Conservation (phyloP, 805 yeast genomes). For the Candida lessepsii region DNA sequence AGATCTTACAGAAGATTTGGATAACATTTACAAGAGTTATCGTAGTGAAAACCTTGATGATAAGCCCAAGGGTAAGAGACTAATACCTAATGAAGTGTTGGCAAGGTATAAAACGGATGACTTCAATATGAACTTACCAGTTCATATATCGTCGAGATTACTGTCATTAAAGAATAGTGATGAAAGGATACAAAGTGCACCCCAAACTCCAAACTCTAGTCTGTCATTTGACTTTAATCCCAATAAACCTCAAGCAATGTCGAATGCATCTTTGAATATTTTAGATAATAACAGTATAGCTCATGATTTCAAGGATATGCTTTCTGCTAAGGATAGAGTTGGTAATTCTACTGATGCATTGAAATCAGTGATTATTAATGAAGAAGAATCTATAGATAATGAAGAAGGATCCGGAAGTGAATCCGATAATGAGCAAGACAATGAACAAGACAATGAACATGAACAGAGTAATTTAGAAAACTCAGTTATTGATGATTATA, state of each 20-base stretch:
- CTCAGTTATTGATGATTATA: constrained; percentile 11
- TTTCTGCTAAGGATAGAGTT: constrained; percentile 11
- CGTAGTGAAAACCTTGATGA: neutral
- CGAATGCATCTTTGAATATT: constrained; percentile 38
- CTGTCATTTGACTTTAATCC: constrained; percentile 33
- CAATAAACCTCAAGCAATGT: constrained; percentile 23
- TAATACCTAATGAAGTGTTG: constrained; percentile 12
- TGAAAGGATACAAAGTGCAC: constrained; percentile 23
- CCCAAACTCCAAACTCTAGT: constrained; percentile 30
- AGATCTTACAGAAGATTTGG: constrained; percentile 22
- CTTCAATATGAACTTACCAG: constrained; percentile 11
- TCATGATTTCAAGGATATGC: constrained; percentile 19
- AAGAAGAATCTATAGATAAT: no score
- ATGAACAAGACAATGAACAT: no score
- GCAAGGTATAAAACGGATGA: constrained; percentile 4
- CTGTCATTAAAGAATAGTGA: constrained; percentile 20
- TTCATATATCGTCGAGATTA: constrained; percentile 26
- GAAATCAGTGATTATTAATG: constrained; percentile 8
- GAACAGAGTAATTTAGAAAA: neutral
- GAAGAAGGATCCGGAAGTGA: constrained; percentile 6
- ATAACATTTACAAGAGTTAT: constrained; percentile 24
- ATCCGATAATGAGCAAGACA: neutral
- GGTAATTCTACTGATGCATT: constrained; percentile 14
- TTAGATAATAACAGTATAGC: constrained; percentile 30
- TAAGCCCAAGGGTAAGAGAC: constrained; percentile 1